Evolutionary conservation across 345 rosid species (phyloP).

Genomic region (Eucalyptus curtisii): DNA sequence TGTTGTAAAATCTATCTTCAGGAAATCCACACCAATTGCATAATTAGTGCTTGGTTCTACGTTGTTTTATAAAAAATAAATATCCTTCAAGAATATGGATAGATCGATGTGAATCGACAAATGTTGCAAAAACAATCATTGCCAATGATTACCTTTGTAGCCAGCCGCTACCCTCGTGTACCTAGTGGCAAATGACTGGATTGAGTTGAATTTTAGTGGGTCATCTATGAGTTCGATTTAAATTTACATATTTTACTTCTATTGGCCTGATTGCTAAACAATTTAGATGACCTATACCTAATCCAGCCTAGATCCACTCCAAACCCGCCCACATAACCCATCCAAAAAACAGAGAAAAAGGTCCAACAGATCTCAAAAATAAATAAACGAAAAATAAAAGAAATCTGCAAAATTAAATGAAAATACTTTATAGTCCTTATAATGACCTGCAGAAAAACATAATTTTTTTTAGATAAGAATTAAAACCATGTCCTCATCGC

Average conservation of each 20-base stretch:
- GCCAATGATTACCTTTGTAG: background rate
- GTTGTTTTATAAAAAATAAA: too few species aligned
- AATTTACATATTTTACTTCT: background rate
- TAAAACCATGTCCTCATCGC: background rate
- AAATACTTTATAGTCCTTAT: background rate
- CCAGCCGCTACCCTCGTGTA: background rate
- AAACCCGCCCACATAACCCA: background rate
- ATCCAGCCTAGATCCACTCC: background rate
- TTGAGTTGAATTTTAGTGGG: background rate
- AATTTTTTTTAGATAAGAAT: fast-evolving
- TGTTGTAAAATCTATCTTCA: too few species aligned
- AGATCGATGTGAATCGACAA: too few species aligned
- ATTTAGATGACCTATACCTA: background rate
- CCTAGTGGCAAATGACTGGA: background rate
- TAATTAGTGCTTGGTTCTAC: too few species aligned
- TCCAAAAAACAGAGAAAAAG: background rate
- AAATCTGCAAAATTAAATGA: background rate
- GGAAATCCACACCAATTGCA: too few species aligned
- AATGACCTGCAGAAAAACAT: background rate
- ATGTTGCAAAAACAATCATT: too few species aligned
- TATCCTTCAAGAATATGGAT: too few species aligned
- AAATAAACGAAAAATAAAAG: background rate
- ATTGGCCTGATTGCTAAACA: background rate
- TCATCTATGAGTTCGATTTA: background rate
- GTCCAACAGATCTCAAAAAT: background rate